Conservation (phyloP, 1,139 yeast genomes). For the Debaryomycetaceae sp. region DNA sequence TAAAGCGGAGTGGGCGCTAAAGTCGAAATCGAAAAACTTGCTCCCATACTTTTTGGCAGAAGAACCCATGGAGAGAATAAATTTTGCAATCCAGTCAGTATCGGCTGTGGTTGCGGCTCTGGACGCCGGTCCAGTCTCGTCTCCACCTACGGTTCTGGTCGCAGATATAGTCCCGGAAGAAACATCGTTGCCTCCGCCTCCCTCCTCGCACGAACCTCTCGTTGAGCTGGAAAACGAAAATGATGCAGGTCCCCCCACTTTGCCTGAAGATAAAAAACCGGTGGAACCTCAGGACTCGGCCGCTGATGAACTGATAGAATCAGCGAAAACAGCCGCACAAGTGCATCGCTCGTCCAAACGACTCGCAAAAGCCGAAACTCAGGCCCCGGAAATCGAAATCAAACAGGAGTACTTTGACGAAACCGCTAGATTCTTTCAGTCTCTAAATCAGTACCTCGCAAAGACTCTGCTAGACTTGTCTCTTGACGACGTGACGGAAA, state of each 20-base stretch:
- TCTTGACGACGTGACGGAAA: slow-evolving; percentile 11
- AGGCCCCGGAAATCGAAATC: slow-evolving; percentile 10
- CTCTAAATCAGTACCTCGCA: slow-evolving; percentile 10
- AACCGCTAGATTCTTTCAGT: slow-evolving; percentile 13
- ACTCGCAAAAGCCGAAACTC: slow-evolving; percentile 18
- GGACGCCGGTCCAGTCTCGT: not conserved
- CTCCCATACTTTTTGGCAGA: slow-evolving; percentile 38
- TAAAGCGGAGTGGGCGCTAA: slow-evolving; percentile 21
- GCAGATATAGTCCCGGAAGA: too few relatives aligned
- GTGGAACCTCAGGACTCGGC: not conserved
- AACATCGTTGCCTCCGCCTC: too few relatives aligned
- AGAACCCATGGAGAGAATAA: slow-evolving; percentile 9
- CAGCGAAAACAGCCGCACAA: not conserved
- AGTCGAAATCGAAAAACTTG: slow-evolving; percentile 22
- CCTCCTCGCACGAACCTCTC: not conserved
- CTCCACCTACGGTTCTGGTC: not conserved
- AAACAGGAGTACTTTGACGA: slow-evolving; percentile 15
- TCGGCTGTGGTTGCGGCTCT: not conserved
- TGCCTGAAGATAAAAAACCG: not conserved
- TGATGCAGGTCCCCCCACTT: not conserved
- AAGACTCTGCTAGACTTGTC: slow-evolving; percentile 1
- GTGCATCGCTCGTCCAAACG: slow-evolving; percentile 30
- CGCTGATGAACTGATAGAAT: not conserved
- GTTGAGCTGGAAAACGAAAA: not conserved
- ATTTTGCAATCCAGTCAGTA: slow-evolving; percentile 9